phyloP scores from a whole-genome alignment of 2,329 filamentous ascomycete species.

The Hypoxylon sp. region DNA sequence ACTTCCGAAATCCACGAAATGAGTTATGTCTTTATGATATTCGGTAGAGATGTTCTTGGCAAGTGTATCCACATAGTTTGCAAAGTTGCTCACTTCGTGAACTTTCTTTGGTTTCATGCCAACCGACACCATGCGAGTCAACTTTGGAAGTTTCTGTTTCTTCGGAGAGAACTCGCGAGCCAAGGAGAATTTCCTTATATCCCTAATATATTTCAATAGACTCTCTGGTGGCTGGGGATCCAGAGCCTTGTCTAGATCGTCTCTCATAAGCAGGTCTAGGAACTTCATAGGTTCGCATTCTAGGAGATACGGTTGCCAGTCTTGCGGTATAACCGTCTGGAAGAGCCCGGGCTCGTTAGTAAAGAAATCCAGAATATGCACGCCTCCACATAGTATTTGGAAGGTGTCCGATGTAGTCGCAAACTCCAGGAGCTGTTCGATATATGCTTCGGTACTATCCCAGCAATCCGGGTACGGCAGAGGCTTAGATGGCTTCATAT shows the following conservation, averaged over 20 bases:
- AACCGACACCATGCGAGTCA: slow-evolving; percentile 81
- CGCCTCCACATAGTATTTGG: slow-evolving; percentile 92
- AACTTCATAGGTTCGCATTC: slow-evolving; percentile 79
- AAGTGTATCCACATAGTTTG: slow-evolving; percentile 80
- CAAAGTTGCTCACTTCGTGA: slow-evolving; percentile 93
- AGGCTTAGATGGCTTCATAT: slow-evolving; percentile 65
- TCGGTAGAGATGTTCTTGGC: slow-evolving; percentile 70
- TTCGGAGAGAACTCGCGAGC: slow-evolving; percentile 69
- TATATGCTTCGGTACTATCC: slow-evolving; percentile 79
- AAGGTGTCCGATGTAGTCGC: slow-evolving; percentile 81
- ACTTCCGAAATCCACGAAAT: slow-evolving; percentile 95
- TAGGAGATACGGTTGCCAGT: slow-evolving; percentile 87
- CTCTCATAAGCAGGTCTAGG: slow-evolving; percentile 84
- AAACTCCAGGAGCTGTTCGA: slow-evolving; percentile 83
- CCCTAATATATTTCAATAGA: slow-evolving; percentile 79
- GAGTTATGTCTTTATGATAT: slow-evolving; percentile 76
- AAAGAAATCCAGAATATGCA: slow-evolving; percentile 97
- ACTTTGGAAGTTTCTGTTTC: slow-evolving; percentile 64
- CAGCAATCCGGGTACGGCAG: slow-evolving; percentile 82
- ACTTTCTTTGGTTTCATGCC: slow-evolving; percentile 98
- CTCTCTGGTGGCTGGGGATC: slow-evolving; percentile 63
- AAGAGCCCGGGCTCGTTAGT: slow-evolving; percentile 89
- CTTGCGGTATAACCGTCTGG: slow-evolving; percentile 78
- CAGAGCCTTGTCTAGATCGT: slow-evolving; percentile 71
- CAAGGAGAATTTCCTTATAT: slow-evolving; percentile 79